Conservation (phyloP, 2,329 filamentous ascomycete genomes). For the Macrophomina tecta region DNA sequence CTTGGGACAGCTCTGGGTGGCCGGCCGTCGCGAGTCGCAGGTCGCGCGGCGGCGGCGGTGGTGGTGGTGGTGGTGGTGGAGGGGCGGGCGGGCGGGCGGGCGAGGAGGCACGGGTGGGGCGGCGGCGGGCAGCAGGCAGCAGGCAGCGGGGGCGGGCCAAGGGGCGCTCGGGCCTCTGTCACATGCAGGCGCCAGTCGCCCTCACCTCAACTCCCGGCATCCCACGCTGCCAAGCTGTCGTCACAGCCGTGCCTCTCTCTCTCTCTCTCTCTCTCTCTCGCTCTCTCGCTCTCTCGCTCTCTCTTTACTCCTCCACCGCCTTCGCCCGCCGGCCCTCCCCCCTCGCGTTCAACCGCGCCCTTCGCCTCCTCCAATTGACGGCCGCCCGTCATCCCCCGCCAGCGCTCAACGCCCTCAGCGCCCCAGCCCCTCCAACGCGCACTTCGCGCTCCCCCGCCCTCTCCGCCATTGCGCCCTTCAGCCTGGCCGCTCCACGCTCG, state of each 20-base stretch:
- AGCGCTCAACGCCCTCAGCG: not conserved
- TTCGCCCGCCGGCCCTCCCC: not conserved
- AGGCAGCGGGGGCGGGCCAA: not conserved
- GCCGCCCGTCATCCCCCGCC: not conserved
- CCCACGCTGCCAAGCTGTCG: not conserved
- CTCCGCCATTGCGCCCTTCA: not conserved
- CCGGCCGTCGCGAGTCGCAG: not conserved
- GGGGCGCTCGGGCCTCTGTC: not conserved
- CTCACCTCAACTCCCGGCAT: not conserved
- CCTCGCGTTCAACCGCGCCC: conserved; percentile 8
- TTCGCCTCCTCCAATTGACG: not conserved
- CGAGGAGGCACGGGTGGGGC: not conserved
- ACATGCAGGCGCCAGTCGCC: not conserved
- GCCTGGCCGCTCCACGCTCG: not conserved
- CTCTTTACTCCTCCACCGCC: conserved; percentile 4
- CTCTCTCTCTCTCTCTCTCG: too few species aligned
- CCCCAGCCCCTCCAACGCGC: not conserved
- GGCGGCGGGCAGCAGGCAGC: not conserved
- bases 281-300: not conserved
- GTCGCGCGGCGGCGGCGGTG: not conserved
- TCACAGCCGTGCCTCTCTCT: not conserved
- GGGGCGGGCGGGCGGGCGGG: not conserved
- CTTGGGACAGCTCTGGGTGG: not conserved
- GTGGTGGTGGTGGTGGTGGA: not conserved
- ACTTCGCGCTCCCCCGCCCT: not conserved